phyloP scores from a whole-genome alignment of 768 basidiomycete species.

The Auricularia sp. region DNA sequence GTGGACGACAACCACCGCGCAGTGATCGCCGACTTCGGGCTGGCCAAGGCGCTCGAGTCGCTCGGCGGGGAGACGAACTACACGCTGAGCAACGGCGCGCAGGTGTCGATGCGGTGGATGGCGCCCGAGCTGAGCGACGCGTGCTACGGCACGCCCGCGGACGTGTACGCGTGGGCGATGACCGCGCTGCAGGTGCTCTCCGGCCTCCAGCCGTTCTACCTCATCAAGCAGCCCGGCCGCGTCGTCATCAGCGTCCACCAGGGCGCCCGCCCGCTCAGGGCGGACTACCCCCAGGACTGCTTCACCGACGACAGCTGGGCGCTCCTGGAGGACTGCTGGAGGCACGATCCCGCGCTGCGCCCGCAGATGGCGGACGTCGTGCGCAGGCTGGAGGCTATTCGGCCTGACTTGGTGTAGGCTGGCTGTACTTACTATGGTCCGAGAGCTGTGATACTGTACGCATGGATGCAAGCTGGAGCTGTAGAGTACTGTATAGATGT shows the following conservation, averaged over 20 bases:
- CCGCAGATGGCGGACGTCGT: background rate
- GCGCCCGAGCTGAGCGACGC: background rate
- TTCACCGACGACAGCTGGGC: background rate
- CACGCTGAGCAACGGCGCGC: background rate
- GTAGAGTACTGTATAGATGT: too few species aligned
- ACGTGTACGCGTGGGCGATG: background rate
- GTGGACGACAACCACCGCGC: background rate
- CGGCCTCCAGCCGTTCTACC: background rate
- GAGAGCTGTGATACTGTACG: too few species aligned
- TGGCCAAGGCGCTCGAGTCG: background rate
- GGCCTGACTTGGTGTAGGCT: too few species aligned
- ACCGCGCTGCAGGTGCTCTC: background rate
- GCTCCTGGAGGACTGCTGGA: background rate
- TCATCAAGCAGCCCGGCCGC: background rate
- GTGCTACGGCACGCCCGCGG: background rate
- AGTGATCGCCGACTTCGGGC: background rate
- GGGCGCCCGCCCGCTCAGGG: background rate
- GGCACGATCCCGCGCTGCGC: background rate
- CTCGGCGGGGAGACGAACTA: background rate
- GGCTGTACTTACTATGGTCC: too few species aligned
- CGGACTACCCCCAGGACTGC: background rate
- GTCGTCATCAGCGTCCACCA: background rate
- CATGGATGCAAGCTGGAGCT: too few species aligned
- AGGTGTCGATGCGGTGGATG: background rate
- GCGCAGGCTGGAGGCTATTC: too few species aligned